A percentile compares a stretch with the other conserved stretches of the same genome.
Evolutionary conservation across 768 basidiomycete species (phyloP).

Genomic region (Macrolepiota albuminosa): DNA sequence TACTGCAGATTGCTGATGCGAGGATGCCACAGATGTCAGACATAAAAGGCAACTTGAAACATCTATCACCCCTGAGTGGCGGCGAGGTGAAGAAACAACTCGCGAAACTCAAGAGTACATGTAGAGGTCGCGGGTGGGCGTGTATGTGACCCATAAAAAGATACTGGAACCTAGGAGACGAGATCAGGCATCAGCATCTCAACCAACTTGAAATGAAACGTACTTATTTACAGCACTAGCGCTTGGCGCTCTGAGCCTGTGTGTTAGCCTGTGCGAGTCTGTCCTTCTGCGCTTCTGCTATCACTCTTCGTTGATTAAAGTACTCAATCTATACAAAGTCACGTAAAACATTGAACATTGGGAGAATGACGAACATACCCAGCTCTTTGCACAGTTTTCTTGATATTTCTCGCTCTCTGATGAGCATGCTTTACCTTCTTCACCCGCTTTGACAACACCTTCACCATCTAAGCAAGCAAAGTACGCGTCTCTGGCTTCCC

Average conservation of each 20-base stretch:
- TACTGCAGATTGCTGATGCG: neutral
- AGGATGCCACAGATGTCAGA: neutral
- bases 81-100: neutral
- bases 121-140: neutral
- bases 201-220: neutral
- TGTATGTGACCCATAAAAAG: neutral
- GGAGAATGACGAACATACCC: conserved; percentile 50
- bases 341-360: conserved; percentile 1
- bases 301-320: conserved; percentile 86
- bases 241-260: conserved; percentile 29
- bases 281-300: conserved; percentile 76
- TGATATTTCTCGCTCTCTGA: conserved; percentile 59
- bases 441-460: conserved; percentile 66
- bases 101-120: neutral
- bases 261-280: conserved; percentile 46
- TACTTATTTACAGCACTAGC: conserved; percentile 14
- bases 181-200: conserved; percentile 2
- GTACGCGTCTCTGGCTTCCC: conserved; percentile 80
- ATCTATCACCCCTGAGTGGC: neutral
- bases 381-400: conserved; percentile 78
- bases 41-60: neutral
- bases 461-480: conserved; percentile 76
- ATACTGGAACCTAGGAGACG: neutral
- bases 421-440: conserved; percentile 58
- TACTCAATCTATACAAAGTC: conserved; percentile 69